Base-by-base conservation (phyloP, 805 yeast genomes). In the Ogataea siamensis region DNA sequence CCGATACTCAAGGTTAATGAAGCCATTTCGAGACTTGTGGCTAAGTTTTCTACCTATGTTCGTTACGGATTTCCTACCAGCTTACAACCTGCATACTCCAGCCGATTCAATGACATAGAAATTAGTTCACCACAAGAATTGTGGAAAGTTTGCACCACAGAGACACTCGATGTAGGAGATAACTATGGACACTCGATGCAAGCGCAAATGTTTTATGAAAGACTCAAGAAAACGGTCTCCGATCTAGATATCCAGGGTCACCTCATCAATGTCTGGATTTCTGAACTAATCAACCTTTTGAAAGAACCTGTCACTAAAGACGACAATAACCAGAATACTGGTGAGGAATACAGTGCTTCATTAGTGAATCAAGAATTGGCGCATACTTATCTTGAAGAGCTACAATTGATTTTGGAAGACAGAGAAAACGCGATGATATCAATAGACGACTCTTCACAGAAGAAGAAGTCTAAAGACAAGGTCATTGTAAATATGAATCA, bases 261-360 rank as follows among this genome's bases (percentile, higher is more conserved):
- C 4, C 50, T 68, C 3, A 62, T 83, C 12, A 80, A 80, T 47
- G 50, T 54, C 5, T 77, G 84, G 81, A 54, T 77, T 41, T 52
- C 53, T 0, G 64, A 69, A 11, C 55, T 82, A 36, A 50, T 61
- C 4, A 47, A 47, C 2, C 56, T 77, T 10, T 60, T 85, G 32
- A 53, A 64, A 23, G 66, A 64, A n/a, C 78, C 78, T 0, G 66
- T 84, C 5, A 62, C 51, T 1, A 37, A 32, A 11, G 46, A 39
- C 4, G 58, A 46, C 10, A 46, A 35, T 2, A 58, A 47, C 19
- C 51, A 52, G 9, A 55, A 52, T 3, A 78, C 80, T 36, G 88
- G 89, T 10, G 83, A 78, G 34, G 97, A 88, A 52, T 93, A 89
- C 58, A 80, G 76, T 9, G 73, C 72, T 4, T 80, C 95, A 0